Base-by-base conservation (phyloP, 177 flowering plant species). In the Vitis hybrid region DNA sequence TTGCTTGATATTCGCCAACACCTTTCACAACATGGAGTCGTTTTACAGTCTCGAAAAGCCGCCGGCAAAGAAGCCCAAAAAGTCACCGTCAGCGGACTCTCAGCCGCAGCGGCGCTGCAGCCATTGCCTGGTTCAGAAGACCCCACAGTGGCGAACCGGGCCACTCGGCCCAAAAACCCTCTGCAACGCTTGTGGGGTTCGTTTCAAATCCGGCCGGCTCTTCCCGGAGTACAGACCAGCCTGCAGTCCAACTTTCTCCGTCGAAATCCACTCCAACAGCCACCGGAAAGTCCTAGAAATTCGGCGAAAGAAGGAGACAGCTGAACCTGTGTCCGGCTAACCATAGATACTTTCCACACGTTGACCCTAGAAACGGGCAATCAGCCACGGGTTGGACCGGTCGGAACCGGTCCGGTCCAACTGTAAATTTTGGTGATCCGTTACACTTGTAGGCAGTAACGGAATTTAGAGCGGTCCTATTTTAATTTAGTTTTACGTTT, bases 81-180 rank as follows among this genome's bases (percentile, higher is more conserved):
- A 61, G 59, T 78, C 69, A 50, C 76, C 71, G 62, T 57, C 18
- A 64, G 52, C 18, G 74, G 57, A 46, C 8, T 70, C 3, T n/a
- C 68, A 6, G 65, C 35, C 27, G 73, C 60, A 73, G 46, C 75
- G 94, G 5, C 73, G 90, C 73, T 95, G 99, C 65, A 93, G 82
- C 59, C 99, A 95, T 49, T 95, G 99, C 69, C 89, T 78, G 21
- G 92, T 90, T 13, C 90, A 88, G 73, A 91, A 90, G 77, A 95
- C 99, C 15, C 99, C 99, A 0, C 99, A 93, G 70, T 95, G 99
- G 99, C 78, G 99, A 75, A 79, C 93, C 81, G 99, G 99, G 56
- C 99, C 99, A 12, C 69, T 80, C 4, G 99, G 99, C 2, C 80
- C 98, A 13, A 95, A 95, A 72, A 95, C 99, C 6, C 83, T 95